These are phyloP conservation scores for Pestalotiopsis sp. DNA, from an alignment of 2,329 filamentous ascomycete genomes.

Conservation along the genomic window DNA sequence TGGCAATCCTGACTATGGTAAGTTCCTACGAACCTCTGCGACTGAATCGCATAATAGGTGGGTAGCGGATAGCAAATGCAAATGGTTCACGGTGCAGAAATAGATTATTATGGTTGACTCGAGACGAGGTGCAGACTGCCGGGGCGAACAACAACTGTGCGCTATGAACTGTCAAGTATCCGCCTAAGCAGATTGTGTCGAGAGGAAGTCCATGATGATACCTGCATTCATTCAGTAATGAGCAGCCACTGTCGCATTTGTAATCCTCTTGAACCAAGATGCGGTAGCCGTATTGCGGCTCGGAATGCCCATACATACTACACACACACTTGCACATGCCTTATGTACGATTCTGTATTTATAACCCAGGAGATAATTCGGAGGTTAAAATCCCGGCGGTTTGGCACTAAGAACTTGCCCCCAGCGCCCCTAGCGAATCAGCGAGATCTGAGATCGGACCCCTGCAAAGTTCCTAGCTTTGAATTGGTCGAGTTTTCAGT, in stretches of 20 bases:
- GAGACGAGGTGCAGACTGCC: background rate
- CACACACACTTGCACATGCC: no score
- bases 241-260: no score
- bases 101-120: background rate
- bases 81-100: background rate
- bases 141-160: background rate
- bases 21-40: background rate
- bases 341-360: background rate
- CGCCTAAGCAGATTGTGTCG: background rate
- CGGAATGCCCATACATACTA: no score
- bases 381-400: background rate
- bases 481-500: constrained; percentile 7
- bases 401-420: background rate
- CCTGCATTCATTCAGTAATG: no score
- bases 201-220: background rate
- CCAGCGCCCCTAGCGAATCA: background rate
- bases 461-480: background rate
- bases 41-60: background rate
- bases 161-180: background rate
- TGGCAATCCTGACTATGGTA: no score
- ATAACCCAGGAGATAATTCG: background rate
- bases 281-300: no score
- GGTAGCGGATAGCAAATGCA: background rate
- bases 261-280: no score
- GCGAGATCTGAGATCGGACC: background rate